These are phyloP conservation scores for Triglochin maritima DNA, from an alignment of 106 monocot genomes.

Conservation along the genomic window DNA sequence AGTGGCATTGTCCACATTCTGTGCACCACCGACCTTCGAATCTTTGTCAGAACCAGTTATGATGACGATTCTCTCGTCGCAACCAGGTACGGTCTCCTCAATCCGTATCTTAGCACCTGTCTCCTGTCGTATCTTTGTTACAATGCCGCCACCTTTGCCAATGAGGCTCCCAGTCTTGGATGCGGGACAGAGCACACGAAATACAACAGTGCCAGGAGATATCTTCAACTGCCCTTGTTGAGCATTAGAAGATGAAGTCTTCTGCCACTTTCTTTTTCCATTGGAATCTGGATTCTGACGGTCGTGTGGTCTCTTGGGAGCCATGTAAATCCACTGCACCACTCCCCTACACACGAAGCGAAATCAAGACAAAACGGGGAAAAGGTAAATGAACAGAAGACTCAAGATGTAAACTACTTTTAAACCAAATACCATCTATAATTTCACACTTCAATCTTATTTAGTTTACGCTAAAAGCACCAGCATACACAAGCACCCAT, in stretches of 20 bases:
- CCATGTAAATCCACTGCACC: neutral
- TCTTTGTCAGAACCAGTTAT: constrained; percentile 56
- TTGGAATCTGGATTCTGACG: constrained; percentile 26
- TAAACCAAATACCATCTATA: too few relatives aligned
- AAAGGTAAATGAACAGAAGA: too few relatives aligned
- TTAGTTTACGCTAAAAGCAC: too few relatives aligned
- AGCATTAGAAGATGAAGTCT: constrained; percentile 27
- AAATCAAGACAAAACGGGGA: too few relatives aligned
- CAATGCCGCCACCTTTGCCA: constrained; percentile 84
- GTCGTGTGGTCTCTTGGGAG: constrained; percentile 62
- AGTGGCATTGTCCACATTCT: constrained; percentile 24
- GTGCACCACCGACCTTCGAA: constrained; percentile 16
- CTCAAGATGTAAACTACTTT: too few relatives aligned
- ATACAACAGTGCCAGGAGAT: constrained; percentile 28
- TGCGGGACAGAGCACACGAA: constrained; percentile 66
- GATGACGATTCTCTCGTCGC: constrained; percentile 66
- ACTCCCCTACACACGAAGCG: too few relatives aligned
- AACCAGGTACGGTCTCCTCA: constrained; percentile 59
- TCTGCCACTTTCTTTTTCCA: constrained; percentile 64
- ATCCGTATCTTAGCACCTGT: constrained; percentile 74
- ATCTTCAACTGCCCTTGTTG: constrained; percentile 23
- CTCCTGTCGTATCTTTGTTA: constrained; percentile 70
- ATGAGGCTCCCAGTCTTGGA: constrained; percentile 75
- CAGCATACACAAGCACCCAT: too few relatives aligned
- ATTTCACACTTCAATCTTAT: too few relatives aligned